Evolutionary conservation across 768 basidiomycete species (phyloP).

Genomic region (Boletus tomentosulus): DNA sequence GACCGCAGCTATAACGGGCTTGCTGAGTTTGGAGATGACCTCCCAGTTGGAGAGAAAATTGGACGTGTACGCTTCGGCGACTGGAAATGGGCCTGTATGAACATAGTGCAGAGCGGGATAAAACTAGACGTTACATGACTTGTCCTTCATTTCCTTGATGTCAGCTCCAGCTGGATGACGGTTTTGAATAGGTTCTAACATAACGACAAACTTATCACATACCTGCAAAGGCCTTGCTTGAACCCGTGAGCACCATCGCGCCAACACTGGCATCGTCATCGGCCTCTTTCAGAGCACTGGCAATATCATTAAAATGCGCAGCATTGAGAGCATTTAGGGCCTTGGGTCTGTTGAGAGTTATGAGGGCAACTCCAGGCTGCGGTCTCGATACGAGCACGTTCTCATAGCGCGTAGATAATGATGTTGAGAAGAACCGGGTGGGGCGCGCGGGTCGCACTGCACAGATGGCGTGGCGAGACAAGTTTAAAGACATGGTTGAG

Average conservation of each 20-base stretch:
- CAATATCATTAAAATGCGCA: slow-evolving; percentile 78
- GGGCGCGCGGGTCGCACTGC: background rate
- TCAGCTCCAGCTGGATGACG: slow-evolving; percentile 78
- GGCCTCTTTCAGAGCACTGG: slow-evolving; percentile 65
- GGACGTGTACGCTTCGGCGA: slow-evolving; percentile 80
- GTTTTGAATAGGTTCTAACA: background rate
- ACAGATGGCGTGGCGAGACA: slow-evolving; percentile 5
- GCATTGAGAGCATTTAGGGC: slow-evolving; percentile 84
- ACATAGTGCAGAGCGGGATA: background rate
- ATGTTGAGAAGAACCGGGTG: slow-evolving; percentile 24
- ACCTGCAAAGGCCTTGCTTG: slow-evolving; percentile 92
- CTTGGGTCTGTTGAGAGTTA: slow-evolving; percentile 87
- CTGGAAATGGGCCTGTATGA: slow-evolving; percentile 34
- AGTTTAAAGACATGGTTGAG: slow-evolving; percentile 17
- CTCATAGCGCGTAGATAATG: slow-evolving; percentile 43
- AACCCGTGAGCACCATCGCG: slow-evolving; percentile 90
- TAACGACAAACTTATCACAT: slow-evolving; percentile 19
- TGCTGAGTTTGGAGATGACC: slow-evolving; percentile 64
- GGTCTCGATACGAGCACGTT: slow-evolving; percentile 69
- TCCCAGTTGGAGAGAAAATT: slow-evolving; percentile 88
- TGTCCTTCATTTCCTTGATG: slow-evolving; percentile 99
- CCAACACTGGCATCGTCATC: slow-evolving; percentile 70
- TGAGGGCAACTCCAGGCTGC: slow-evolving; percentile 64
- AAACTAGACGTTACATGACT: slow-evolving; percentile 59
- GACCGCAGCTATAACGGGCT: slow-evolving; percentile 95